These are phyloP conservation scores for Pseudocercospora fuligena DNA, from an alignment of 2,329 filamentous ascomycete genomes.

Conservation along the genomic window DNA sequence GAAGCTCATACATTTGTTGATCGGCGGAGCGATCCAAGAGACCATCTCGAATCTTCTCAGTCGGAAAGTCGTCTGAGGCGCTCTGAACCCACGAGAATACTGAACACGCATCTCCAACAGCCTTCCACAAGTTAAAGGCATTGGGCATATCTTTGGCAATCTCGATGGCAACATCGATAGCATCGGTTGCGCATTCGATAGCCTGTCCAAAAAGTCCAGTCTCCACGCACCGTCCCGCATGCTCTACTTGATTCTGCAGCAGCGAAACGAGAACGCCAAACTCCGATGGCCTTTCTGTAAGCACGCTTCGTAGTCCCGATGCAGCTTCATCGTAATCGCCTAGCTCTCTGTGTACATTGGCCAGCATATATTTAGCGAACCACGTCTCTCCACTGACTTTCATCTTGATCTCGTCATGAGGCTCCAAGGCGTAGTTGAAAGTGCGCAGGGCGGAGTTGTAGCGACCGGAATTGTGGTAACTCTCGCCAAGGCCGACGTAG, in stretches of 20 bases:
- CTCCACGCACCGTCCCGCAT: slow-evolving; percentile 74
- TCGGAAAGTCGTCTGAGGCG: slow-evolving; percentile 67
- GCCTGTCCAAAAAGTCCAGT: slow-evolving; percentile 87
- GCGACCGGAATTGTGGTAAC: slow-evolving; percentile 90
- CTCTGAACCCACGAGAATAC: slow-evolving; percentile 80
- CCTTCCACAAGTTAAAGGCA: slow-evolving; percentile 95
- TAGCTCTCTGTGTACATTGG: slow-evolving; percentile 89
- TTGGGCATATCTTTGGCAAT: slow-evolving; percentile 66
- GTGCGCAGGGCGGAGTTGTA: slow-evolving; percentile 94
- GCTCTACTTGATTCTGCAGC: slow-evolving; percentile 86
- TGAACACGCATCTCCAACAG: slow-evolving; percentile 84
- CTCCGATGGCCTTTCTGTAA: slow-evolving; percentile 70
- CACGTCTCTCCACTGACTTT: slow-evolving; percentile 72
- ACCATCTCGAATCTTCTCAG: slow-evolving; percentile 55
- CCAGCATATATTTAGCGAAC: slow-evolving; percentile 97
- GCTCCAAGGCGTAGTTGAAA: slow-evolving; percentile 79
- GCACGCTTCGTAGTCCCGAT: slow-evolving; percentile 73
- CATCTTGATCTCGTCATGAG: slow-evolving; percentile 66
- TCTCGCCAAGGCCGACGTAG: slow-evolving; percentile 96
- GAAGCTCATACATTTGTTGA: slow-evolving; percentile 62
- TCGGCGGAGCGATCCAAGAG: slow-evolving; percentile 64
- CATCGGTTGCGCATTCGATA: slow-evolving; percentile 69
- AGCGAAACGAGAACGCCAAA: slow-evolving; percentile 87
- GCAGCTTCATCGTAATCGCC: slow-evolving; percentile 89
- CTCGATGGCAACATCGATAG: slow-evolving; percentile 68